Evolutionary conservation across 345 rosid species (phyloP), one percentile per base, ranked within the genome.

Genomic region (Eucalyptus erythrocorys): DNA sequence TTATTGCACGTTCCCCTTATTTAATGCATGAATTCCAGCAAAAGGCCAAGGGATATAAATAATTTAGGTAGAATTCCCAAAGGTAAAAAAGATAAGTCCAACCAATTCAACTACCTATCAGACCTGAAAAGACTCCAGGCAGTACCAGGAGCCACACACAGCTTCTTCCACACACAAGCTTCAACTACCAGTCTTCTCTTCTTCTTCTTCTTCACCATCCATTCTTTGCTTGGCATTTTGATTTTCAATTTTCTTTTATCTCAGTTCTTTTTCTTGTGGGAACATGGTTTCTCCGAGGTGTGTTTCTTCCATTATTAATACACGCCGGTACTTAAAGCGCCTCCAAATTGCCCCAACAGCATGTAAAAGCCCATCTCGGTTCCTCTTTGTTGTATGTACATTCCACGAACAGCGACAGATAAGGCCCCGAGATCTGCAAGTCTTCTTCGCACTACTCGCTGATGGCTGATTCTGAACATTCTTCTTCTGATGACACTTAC

Each of bases 401-500:
- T 40, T 76, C 47, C 47, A 22, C 11, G 47, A 76, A 76, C 84
- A 21, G 84, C 84, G 45, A 76, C 47, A 40, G 27, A 76, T 11
- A 40, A 76, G 84, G 84, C 47, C 84, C 42, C 43, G 16, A 76
- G 84, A 40, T 76, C 84, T 76, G 84, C 48, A 17, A n/a, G 48
- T 26, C 79, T 51, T 66, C 71, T 89, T 50, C 50, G 15, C 47
- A 14, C 81, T 48, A 45, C 42, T 82, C 88, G 55, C 87, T 40
- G 34, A 95, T 95, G 96, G 96, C 94, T 81, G 95, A 93, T 89
- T 91, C 96, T 32, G 91, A 92, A 85, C 92, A 90, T 89, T 93
- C 94, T 79, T 92, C 95, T 82, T 92, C 94, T 47, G 90, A 88
- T 79, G 93, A 90, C 84, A 89, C 91, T 87, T 89, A 2, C 16